A percentile compares a stretch with the other conserved stretches of the same genome.
phyloP scores from a whole-genome alignment of 441 rosid species.

The Hypseocharis bilobata region DNA sequence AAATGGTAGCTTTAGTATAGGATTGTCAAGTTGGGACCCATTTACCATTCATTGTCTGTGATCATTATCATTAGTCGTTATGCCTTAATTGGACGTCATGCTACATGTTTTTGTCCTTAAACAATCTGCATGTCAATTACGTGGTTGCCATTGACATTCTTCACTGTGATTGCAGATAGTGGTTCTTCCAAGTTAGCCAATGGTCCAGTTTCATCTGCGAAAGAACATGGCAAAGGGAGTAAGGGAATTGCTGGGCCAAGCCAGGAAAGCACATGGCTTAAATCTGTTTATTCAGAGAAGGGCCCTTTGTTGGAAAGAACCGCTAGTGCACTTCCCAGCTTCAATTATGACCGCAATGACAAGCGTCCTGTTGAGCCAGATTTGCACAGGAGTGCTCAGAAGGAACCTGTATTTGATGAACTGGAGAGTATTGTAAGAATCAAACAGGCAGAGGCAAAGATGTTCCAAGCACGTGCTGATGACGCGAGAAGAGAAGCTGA shows the following conservation, averaged over 20 bases:
- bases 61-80: too few relatives aligned
- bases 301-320: constrained; percentile 47
- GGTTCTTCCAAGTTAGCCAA: constrained; percentile 42
- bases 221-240: constrained; percentile 46
- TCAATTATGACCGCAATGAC: constrained; percentile 40
- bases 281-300: constrained; percentile 52
- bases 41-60: not conserved
- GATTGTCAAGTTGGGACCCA: not conserved
- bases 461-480: constrained; percentile 82
- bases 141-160: constrained; percentile 9
- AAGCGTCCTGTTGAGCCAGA: constrained; percentile 38
- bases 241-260: constrained; percentile 42
- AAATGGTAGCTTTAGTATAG: not conserved
- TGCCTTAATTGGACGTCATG: too few relatives aligned
- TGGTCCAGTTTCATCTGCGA: constrained; percentile 26
- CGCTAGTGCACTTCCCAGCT: constrained; percentile 40
- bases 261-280: constrained; percentile 53
- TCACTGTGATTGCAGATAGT: constrained; percentile 48
- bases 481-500: constrained; percentile 86
- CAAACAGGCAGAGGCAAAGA: constrained; percentile 79
- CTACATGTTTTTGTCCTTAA: too few relatives aligned
- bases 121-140: too few relatives aligned
- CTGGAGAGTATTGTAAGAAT: constrained; percentile 78
- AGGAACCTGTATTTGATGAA: constrained; percentile 69
- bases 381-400: constrained; percentile 35